phyloP scores from a whole-genome alignment of 805 yeast genomes.

The Cyberlindnera mississippiensis region DNA sequence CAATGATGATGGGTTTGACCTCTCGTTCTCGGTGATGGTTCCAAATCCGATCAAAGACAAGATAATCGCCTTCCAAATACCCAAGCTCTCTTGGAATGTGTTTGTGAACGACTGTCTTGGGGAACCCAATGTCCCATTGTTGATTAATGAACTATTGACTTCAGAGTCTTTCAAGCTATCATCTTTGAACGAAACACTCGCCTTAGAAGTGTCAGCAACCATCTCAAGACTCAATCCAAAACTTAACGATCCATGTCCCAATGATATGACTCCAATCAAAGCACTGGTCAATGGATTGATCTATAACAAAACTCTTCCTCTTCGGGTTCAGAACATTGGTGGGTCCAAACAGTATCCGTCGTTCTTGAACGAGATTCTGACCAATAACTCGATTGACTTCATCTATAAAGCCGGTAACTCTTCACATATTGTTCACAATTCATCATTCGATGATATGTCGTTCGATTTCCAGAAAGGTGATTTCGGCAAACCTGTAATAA shows the following conservation, averaged over 20 bases:
- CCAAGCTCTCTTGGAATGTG: slow-evolving; percentile 35
- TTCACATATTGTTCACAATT: slow-evolving; percentile 30
- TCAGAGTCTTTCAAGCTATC: slow-evolving; percentile 16
- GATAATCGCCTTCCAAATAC: slow-evolving; percentile 28
- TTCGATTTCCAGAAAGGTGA: slow-evolving; percentile 34
- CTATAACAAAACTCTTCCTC: slow-evolving; percentile 18
- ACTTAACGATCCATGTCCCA: slow-evolving; percentile 2
- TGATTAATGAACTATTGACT: slow-evolving; percentile 15
- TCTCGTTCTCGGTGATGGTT: slow-evolving; percentile 12
- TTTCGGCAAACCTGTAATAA: slow-evolving; percentile 31
- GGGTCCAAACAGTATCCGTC: slow-evolving; percentile 22
- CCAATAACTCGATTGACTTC: slow-evolving; percentile 13
- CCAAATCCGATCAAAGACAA: slow-evolving; percentile 24
- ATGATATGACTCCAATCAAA: slow-evolving; percentile 16
- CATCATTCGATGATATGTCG: slow-evolving; percentile 34
- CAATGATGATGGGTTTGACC: slow-evolving; percentile 20
- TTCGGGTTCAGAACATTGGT: slow-evolving; percentile 18
- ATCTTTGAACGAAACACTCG: slow-evolving; percentile 12
- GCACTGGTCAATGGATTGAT: slow-evolving; percentile 14
- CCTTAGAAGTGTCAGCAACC: slow-evolving; percentile 10
- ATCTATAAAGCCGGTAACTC: slow-evolving; percentile 14
- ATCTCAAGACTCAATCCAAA: slow-evolving; percentile 8
- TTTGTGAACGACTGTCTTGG: slow-evolving; percentile 35
- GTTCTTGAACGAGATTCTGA: slow-evolving; percentile 21
- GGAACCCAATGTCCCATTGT: slow-evolving; percentile 28